These are phyloP conservation scores for Teratosphaeria destructans DNA, from an alignment of 2,329 filamentous ascomycete species.

Conservation along the genomic window DNA sequence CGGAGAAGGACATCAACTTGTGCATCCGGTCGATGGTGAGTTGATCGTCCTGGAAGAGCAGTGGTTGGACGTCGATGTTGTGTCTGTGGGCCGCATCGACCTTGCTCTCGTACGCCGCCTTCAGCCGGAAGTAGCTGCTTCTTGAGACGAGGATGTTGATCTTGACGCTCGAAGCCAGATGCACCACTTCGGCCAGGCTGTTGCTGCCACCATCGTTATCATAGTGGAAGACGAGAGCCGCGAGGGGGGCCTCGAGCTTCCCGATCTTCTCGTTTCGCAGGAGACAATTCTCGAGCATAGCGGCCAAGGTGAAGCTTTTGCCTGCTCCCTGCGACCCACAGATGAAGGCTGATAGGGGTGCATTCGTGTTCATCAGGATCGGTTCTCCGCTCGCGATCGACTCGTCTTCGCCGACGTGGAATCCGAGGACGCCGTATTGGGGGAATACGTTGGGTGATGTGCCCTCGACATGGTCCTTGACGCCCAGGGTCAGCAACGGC, in stretches of 20 bases:
- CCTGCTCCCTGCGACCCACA: constrained; percentile 54
- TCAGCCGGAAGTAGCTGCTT: constrained; percentile 35
- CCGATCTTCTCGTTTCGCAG: constrained; percentile 33
- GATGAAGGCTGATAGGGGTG: constrained; percentile 50
- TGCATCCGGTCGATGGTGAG: constrained; percentile 45
- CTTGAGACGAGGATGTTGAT: constrained; percentile 44
- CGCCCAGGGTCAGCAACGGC: neutral
- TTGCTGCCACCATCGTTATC: constrained; percentile 38
- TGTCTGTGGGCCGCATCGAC: constrained; percentile 25
- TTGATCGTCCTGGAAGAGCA: constrained; percentile 38
- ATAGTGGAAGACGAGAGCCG: constrained; percentile 40
- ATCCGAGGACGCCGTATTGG: constrained; percentile 18
- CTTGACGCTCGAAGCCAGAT: constrained; percentile 40
- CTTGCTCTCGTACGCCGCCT: constrained; percentile 29
- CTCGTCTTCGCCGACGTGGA: constrained; percentile 8
- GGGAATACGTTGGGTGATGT: constrained; percentile 3
- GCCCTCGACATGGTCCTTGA: neutral
- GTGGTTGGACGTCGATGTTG: constrained; percentile 36
- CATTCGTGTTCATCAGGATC: constrained; percentile 43
- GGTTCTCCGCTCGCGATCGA: constrained; percentile 11
- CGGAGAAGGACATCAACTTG: constrained; percentile 44
- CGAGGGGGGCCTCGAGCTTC: constrained; percentile 41
- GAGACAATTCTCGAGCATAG: constrained; percentile 51
- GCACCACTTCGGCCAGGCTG: constrained; percentile 47
- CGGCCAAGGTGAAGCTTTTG: constrained; percentile 51